Base-by-base conservation (phyloP, 495 filamentous ascomycete genomes). In the Geoglossum glabrum region DNA sequence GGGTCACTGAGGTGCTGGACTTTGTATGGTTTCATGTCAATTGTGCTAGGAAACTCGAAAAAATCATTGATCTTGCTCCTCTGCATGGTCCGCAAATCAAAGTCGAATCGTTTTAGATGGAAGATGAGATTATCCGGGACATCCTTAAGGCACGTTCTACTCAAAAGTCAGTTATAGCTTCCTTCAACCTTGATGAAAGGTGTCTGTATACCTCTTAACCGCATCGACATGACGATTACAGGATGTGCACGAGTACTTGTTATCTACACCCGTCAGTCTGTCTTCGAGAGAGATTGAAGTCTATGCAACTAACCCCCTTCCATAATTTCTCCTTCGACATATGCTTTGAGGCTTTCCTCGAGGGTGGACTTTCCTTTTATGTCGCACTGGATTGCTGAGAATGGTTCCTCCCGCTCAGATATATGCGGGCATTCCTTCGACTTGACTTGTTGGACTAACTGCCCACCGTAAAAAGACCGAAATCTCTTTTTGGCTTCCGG, bases 251-350 rank as follows among this genome's bases (percentile, higher is more conserved):
- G 89, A 92, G 73, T 99, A 99, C 68, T 95, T 95, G 70, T 99
- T 97, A 61, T 95, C 85, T 84, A 58, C 3, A 47, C 15, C 47
- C 8, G 1, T 25, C 3, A 28, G n/a, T 59, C 47, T 26, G 72
- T 30, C 6, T 58, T 33, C 56, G 36, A 17, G 1, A 13, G 19
- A 15, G 25, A n/a, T n/a, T 5, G 1, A 25, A 23, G 13, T 2
- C 33, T 3, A 51, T 25, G 15, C 3, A 30, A 58, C 79, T 55
- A 57, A 84, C 82, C 83, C 64, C 92, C 92, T 76, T 93, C 88
- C 90, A 97, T 92, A 47, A 92, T 81, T 65, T 99, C 93, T 1
- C 92, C 92, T 64, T 90, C 86, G 13, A 97, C 90, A 66, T 95
- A 97, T 7, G 90, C 88, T 63, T 87, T 80, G 13, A 99, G 71